Conservation (phyloP, 2,329 filamentous ascomycete species). For the Monilinia laxa region DNA sequence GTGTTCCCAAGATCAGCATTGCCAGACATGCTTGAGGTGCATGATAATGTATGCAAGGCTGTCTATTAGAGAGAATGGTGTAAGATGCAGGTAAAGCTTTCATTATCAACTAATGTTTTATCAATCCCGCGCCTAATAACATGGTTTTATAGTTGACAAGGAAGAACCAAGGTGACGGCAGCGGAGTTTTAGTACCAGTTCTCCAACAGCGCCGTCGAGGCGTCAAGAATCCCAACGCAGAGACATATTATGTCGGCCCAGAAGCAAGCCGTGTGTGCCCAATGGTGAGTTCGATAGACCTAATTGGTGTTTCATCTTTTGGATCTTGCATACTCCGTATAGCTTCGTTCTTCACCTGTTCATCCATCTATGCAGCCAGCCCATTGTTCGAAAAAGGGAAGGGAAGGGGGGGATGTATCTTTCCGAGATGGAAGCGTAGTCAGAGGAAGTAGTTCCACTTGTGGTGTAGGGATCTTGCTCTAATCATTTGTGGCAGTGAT, state of each 20-base stretch:
- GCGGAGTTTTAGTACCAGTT: background rate
- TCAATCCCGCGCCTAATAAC: conserved; percentile 11
- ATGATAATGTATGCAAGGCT: conserved; percentile 26
- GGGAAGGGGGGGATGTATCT: background rate
- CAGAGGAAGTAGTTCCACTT: conserved; percentile 3
- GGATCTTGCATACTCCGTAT: background rate
- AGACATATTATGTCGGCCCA: background rate
- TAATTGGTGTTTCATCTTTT: conserved; percentile 10
- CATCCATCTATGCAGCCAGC: background rate
- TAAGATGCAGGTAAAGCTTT: background rate
- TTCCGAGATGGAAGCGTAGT: conserved; percentile 2
- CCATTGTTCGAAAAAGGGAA: background rate
- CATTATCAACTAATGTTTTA: background rate
- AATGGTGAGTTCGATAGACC: background rate
- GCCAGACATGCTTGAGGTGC: conserved; percentile 20
- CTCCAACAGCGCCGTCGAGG: conserved; percentile 5
- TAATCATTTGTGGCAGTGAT: background rate
- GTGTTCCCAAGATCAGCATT: conserved; percentile 25
- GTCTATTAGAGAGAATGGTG: conserved; percentile 1
- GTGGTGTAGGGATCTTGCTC: background rate
- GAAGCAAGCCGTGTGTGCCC: conserved; percentile 9
- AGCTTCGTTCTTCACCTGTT: background rate
- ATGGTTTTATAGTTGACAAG: conserved; percentile 6
- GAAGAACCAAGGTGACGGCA: background rate
- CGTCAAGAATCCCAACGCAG: conserved; percentile 5